Conservation (phyloP, 495 filamentous ascomycete genomes). For the Rusavskia elegans region DNA sequence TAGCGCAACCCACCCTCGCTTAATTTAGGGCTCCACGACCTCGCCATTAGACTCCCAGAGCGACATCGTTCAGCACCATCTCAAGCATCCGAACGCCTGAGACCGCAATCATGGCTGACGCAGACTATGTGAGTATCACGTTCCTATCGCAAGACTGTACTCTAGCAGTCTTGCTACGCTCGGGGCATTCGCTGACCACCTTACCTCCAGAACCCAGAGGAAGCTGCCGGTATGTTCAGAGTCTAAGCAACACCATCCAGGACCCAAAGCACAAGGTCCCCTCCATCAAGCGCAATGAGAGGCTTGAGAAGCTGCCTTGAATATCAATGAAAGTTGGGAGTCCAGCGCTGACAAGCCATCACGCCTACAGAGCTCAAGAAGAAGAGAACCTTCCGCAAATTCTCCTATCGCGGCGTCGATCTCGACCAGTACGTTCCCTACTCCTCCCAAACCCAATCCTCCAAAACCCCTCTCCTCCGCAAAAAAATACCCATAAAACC, state of each 20-base stretch:
- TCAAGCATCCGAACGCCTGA: neutral
- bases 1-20: neutral
- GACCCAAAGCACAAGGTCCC: neutral
- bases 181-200: neutral
- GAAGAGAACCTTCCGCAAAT: conserved; percentile 99
- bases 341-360: conserved; percentile 23
- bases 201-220: conserved; percentile 63
- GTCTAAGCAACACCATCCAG: neutral
- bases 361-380: conserved; percentile 73
- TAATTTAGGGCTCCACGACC: conserved; percentile 4
- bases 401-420: conserved; percentile 97
- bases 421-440: conserved; percentile 77
- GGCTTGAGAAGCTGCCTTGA: neutral
- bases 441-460: conserved; percentile 1
- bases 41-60: conserved; percentile 24
- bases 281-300: neutral
- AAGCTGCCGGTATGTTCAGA: conserved; percentile 64
- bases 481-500: conserved; percentile 31
- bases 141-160: neutral
- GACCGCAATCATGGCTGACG: conserved; percentile 77
- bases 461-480: conserved; percentile 25
- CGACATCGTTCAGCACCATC: neutral
- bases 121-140: conserved; percentile 64
- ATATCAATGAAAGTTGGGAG: neutral
- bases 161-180: neutral